Base-by-base conservation (phyloP, 2,329 filamentous ascomycete species). In the Phymatotrichopsis omnivora region DNA sequence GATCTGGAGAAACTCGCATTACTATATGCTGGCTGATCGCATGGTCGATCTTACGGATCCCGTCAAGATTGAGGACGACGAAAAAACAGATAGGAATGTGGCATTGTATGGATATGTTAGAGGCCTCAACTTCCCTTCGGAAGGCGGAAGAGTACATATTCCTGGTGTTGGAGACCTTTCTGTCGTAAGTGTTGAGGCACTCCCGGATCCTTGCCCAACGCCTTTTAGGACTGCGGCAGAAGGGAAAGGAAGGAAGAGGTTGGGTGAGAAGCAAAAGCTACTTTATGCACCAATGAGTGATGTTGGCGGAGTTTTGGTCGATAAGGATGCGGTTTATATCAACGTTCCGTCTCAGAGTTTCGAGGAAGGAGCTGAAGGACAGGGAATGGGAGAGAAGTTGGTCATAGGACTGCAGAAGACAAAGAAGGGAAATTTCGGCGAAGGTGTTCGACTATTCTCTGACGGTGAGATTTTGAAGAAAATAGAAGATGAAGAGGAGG, bases 261-360 rank as follows among this genome's bases (percentile, higher is more conserved):
- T 98, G 11, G 91, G 93, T 24, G 91, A 98, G 61, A 98, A 96
- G 66, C 89, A 98, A 61, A 95, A 95, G 67, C 77, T 93, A 57
- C 68, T 98, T 4, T 93, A 95, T 64, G 93, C 91, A 2, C 93
- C 91, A 25, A 96, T 98, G 89, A 94, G 87, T 20, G 91, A 98
- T 65, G 86, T 94, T 25, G 93, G 87, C 55, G 91, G 91, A 58
- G 76, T 98, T 10, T 79, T 96, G 61, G 89, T 98, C 40, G 91
- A 98, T 56, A 93, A 93, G 51, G 91, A 98, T 65, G 87, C 89
- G 6, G 87, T 98, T 28, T 98, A 93, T 68, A 95, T 82, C 52
- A 76, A 82, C 58, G 66, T 82, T 32, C 81, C 79, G 61, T 76
- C 74, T 11, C 69, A 72, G 22, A 93, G 76, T 3, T 95, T 98